Percentiles rank a stretch among this genome's conserved stretches.
Conservation (phyloP, 192 early-diverging fungal genomes). For the Entrophospora sp. region DNA sequence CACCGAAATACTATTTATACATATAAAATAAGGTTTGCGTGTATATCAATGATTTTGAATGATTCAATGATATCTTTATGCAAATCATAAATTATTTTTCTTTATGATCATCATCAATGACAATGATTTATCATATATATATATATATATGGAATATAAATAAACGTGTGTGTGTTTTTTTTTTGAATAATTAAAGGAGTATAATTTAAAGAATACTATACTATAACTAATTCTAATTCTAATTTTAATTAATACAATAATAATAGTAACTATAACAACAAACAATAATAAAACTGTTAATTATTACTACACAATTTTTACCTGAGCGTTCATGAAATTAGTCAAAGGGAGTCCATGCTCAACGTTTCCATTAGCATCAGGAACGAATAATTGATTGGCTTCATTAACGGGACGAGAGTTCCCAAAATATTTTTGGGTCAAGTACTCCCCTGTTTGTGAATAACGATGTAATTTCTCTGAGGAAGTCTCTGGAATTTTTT, state of each 20-base stretch:
- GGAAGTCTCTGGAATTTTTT: constrained; percentile 57
- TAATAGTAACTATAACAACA: background rate
- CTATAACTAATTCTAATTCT: no score
- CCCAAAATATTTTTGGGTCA: constrained; percentile 73
- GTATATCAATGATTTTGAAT: background rate
- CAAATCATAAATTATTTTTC: background rate
- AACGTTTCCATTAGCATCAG: constrained; percentile 44
- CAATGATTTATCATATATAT: no score
- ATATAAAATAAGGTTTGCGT: background rate
- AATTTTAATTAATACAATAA: no score
- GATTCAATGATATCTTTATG: background rate
- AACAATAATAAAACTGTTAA: background rate
- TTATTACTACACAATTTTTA: constrained; percentile 10
- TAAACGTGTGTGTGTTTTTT: no score
- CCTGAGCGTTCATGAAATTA: constrained; percentile 91
- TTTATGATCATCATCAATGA: no score
- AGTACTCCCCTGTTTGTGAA: constrained; percentile 52
- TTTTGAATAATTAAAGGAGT: no score
- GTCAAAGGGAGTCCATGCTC: constrained; percentile 70
- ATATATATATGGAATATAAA: no score
- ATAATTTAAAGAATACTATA: no score
- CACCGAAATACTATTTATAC: constrained; percentile 80
- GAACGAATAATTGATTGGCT: constrained; percentile 32
- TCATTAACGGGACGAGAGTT: constrained; percentile 29
- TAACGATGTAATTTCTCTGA: constrained; percentile 53